phyloP scores from a whole-genome alignment of 768 basidiomycete genomes.

The Suillus alpinus region DNA sequence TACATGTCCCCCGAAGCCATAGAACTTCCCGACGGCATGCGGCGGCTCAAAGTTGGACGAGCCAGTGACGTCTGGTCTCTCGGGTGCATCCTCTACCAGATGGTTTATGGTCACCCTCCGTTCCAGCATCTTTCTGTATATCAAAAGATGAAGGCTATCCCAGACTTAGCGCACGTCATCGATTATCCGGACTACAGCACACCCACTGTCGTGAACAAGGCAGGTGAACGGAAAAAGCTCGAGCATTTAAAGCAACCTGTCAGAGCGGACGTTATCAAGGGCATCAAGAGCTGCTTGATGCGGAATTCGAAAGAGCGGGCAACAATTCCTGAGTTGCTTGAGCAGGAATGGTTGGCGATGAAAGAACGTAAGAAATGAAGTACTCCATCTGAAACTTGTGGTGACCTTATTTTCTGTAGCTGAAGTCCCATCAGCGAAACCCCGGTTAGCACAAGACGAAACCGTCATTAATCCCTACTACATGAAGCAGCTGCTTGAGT shows the following conservation, averaged over 20 bases:
- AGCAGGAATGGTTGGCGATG: constrained; percentile 76
- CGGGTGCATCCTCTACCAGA: constrained; percentile 97
- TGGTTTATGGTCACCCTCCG: constrained; percentile 93
- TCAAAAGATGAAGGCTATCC: constrained; percentile 94
- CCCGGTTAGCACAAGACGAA: constrained; percentile 47
- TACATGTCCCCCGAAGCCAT: constrained; percentile 99
- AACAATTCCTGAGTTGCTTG: constrained; percentile 83
- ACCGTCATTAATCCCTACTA: constrained; percentile 77
- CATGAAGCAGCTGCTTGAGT: constrained; percentile 71
- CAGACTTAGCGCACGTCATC: constrained; percentile 71
- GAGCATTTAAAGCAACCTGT: constrained; percentile 74
- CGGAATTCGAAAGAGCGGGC: constrained; percentile 80
- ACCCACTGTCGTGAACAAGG: constrained; percentile 40
- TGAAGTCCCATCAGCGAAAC: constrained; percentile 27
- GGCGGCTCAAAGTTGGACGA: constrained; percentile 90
- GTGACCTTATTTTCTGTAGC: constrained; percentile 16
- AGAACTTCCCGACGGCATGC: constrained; percentile 81
- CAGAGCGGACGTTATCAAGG: constrained; percentile 68
- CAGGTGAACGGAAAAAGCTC: constrained; percentile 44
- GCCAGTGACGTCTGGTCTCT: constrained; percentile 98
- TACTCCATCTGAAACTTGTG: background rate
- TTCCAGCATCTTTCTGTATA: constrained; percentile 82
- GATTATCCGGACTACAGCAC: constrained; percentile 71
- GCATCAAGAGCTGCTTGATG: constrained; percentile 78
- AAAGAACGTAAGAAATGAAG: constrained; percentile 30